These are phyloP conservation scores for Diaporthe sp. DNA, from an alignment of 2,329 filamentous ascomycete species.

Conservation along the genomic window DNA sequence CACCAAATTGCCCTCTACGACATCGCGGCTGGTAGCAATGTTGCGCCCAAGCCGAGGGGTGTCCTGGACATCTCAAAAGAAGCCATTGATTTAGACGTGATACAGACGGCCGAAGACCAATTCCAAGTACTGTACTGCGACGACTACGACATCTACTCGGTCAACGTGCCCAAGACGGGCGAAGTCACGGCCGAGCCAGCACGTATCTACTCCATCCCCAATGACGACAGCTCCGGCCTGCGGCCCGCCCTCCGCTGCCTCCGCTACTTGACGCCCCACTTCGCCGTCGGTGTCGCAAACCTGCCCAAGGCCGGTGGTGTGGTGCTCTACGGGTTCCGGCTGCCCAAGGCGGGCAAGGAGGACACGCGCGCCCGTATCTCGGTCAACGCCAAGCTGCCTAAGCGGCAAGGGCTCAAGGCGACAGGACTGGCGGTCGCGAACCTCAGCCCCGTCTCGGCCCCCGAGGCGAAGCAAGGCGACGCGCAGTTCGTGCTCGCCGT, in stretches of 20 bases:
- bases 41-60: slow-evolving; percentile 63
- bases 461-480: slow-evolving; percentile 67
- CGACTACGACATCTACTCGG: slow-evolving; percentile 79
- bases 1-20: slow-evolving; percentile 84
- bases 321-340: slow-evolving; percentile 68
- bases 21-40: slow-evolving; percentile 67
- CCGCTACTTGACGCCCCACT: slow-evolving; percentile 70
- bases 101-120: slow-evolving; percentile 71
- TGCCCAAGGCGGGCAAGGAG: slow-evolving; percentile 57
- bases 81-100: slow-evolving; percentile 79
- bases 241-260: slow-evolving; percentile 70
- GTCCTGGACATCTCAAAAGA: slow-evolving; percentile 67
- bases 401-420: slow-evolving; percentile 71
- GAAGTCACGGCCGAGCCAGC: slow-evolving; percentile 58
- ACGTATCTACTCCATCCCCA: slow-evolving; percentile 69
- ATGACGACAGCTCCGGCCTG: slow-evolving; percentile 55
- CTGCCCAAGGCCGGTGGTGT: slow-evolving; percentile 71
- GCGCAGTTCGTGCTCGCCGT: slow-evolving; percentile 86
- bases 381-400: slow-evolving; percentile 71
- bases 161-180: slow-evolving; percentile 67
- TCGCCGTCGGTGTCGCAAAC: slow-evolving; percentile 71
- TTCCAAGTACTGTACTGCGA: slow-evolving; percentile 86
- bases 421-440: slow-evolving; percentile 84
- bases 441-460: slow-evolving; percentile 69
- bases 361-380: slow-evolving; percentile 62